Evolutionary conservation across 2,329 filamentous ascomycete genomes (phyloP).

Genomic region (Macrophomina tecta): DNA sequence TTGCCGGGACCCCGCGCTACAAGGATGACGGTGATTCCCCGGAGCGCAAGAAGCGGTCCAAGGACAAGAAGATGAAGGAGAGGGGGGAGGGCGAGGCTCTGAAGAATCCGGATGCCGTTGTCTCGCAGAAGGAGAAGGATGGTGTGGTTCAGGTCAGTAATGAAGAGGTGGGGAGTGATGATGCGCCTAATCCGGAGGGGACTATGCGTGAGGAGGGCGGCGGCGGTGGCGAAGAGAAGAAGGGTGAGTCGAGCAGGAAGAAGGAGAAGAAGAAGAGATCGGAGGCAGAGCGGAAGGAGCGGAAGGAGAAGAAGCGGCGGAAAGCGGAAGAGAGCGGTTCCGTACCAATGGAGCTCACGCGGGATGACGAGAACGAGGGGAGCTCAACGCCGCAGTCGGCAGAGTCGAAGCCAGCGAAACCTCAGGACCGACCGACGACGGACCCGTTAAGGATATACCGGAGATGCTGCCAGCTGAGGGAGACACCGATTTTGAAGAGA

Average conservation of each 20-base stretch:
- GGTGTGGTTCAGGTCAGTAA: slow-evolving; percentile 41
- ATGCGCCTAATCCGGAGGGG: slow-evolving; percentile 49
- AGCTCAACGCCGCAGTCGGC: slow-evolving; percentile 29
- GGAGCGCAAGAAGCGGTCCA: slow-evolving; percentile 57
- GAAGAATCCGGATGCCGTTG: slow-evolving; percentile 67
- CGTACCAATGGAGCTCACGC: slow-evolving; percentile 81
- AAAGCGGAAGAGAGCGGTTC: slow-evolving; percentile 87
- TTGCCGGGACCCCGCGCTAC: slow-evolving; percentile 85
- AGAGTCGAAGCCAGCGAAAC: slow-evolving; percentile 48
- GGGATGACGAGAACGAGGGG: slow-evolving; percentile 61
- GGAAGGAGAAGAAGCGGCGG: slow-evolving; percentile 85
- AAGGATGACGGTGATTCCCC: slow-evolving; percentile 61
- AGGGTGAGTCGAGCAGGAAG: slow-evolving; percentile 64
- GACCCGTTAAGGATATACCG: slow-evolving; percentile 93
- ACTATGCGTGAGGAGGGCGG: slow-evolving; percentile 35
- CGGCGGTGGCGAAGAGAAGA: slow-evolving; percentile 36
- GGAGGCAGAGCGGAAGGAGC: slow-evolving; percentile 88
- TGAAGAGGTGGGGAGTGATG: slow-evolving; percentile 50
- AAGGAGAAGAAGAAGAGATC: slow-evolving; percentile 97
- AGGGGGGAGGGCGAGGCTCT: slow-evolving; percentile 76
- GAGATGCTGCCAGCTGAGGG: slow-evolving; percentile 89
- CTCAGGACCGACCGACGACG: slow-evolving; percentile 77
- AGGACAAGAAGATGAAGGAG: slow-evolving; percentile 65
- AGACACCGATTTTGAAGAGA: slow-evolving; percentile 89
- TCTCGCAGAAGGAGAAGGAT: slow-evolving; percentile 62